Conservation (phyloP, 2,329 filamentous ascomycete species). For the Sphaerulina vaccinii region DNA sequence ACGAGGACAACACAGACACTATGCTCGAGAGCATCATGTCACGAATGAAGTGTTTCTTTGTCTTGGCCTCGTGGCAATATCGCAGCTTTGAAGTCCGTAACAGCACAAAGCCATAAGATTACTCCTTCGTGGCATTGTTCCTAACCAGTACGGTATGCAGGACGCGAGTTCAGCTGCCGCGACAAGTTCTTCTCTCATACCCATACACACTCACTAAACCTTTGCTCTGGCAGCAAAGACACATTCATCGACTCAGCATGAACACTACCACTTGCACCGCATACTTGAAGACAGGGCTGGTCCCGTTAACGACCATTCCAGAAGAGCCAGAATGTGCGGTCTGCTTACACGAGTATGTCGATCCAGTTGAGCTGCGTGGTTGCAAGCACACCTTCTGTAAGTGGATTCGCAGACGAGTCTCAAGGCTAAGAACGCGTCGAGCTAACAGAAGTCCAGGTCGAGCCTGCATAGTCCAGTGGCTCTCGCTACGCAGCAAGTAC, state of each 20-base stretch:
- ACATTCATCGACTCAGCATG: neutral
- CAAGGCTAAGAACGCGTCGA: neutral
- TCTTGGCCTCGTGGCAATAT: neutral
- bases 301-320: constrained; percentile 1
- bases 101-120: neutral
- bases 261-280: neutral
- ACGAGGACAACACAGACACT: too few relatives aligned
- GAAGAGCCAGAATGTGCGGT: constrained; percentile 10
- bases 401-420: neutral
- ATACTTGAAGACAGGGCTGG: constrained; percentile 15
- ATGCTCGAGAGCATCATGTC: neutral
- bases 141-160: neutral
- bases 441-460: constrained; percentile 7
- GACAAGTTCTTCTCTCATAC: too few relatives aligned
- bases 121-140: neutral
- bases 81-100: neutral
- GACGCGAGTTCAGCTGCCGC: neutral
- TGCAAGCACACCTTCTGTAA: constrained; percentile 19
- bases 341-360: constrained; percentile 8
- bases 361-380: constrained; percentile 8
- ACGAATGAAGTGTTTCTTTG: neutral
- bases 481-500: constrained; percentile 8
- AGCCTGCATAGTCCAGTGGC: constrained; percentile 17
- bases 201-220: neutral
- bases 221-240: constrained; percentile 10